Base-by-base conservation (phyloP, 345 rosid genomes). In the Xanthoceras sorbifolium region DNA sequence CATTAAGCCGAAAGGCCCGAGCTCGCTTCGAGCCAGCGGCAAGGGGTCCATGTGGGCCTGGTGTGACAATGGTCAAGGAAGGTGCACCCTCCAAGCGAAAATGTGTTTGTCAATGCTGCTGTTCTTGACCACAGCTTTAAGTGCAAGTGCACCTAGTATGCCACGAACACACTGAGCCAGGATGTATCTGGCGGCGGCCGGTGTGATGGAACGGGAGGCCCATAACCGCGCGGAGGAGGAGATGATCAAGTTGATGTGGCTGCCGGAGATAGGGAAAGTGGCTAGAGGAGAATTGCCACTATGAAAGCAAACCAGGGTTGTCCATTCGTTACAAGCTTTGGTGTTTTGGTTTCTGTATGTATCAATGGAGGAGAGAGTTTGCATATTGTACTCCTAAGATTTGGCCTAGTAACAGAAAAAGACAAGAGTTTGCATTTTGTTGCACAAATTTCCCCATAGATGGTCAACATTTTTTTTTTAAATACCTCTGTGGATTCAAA, bases 201-300 rank as follows among this genome's bases (percentile, higher is more conserved):
- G n/a, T n/a, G n/a, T n/a, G n/a, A n/a, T n/a, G n/a, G n/a, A n/a
- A n/a, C n/a, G n/a, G n/a, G n/a, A n/a, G n/a, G n/a, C n/a, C n/a
- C n/a, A n/a, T n/a, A n/a, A n/a, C n/a, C n/a, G 26, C 2, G 87
- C 89, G 3, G 80, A 68, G 44, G 82, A 67, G 75, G 86, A 72
- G 66, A 86, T 36, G 26, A 80, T 38, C 9, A 84, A 85, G 72
- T 82, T 84, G 32, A 86, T 82, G 76, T 84, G 87, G 63, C 86
- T 84, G 18, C 84, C 86, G 1, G 87, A 80, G 23, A 84, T 74
- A 22, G 84, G 83, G 23, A 67, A 81, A 4, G 83, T 84, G 5
- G 82, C 84, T 10, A 82, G 20, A 82, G 77, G 31, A 84, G 77
- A 34, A 82, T 38, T 25, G 67, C 38, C 4, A 72, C 11, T 15